Conservation (phyloP, 129 eudicot species). For the Oenanthe sinensis region DNA sequence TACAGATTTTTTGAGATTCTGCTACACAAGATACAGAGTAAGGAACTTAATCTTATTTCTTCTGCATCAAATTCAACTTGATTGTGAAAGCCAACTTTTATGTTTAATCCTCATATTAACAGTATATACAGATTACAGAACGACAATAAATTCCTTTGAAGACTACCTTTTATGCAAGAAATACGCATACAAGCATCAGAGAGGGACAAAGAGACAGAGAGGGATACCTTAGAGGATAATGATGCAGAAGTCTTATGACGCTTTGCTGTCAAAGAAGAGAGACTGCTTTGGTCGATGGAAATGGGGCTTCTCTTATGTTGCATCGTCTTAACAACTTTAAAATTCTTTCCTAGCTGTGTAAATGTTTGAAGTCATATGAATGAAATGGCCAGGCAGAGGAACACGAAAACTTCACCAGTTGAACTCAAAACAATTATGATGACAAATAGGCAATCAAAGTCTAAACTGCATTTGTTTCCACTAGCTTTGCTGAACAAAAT, state of each 20-base stretch:
- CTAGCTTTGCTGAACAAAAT: neutral
- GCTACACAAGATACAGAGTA: neutral
- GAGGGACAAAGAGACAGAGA: neutral
- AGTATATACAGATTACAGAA: neutral
- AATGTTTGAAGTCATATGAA: neutral
- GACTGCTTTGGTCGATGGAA: constrained; percentile 55
- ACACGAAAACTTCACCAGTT: neutral
- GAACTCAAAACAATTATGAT: neutral
- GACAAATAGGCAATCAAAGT: neutral
- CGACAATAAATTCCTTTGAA: neutral
- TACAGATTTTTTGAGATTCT: neutral
- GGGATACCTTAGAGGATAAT: constrained; percentile 58
- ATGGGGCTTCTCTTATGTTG: constrained; percentile 64
- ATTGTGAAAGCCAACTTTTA: neutral
- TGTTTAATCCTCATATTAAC: neutral
- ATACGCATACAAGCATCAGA: neutral
- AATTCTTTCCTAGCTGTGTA: constrained; percentile 13
- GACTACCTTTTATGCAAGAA: neutral
- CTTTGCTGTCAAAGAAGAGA: constrained; percentile 53
- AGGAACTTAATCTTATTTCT: neutral
- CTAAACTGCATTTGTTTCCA: neutral
- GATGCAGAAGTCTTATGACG: constrained; percentile 61
- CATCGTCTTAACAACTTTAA: constrained; percentile 44
- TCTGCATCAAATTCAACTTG: neutral
- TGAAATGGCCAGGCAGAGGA: neutral